phyloP scores from a whole-genome alignment of 345 rosid genomes.

The Firmiana major region DNA sequence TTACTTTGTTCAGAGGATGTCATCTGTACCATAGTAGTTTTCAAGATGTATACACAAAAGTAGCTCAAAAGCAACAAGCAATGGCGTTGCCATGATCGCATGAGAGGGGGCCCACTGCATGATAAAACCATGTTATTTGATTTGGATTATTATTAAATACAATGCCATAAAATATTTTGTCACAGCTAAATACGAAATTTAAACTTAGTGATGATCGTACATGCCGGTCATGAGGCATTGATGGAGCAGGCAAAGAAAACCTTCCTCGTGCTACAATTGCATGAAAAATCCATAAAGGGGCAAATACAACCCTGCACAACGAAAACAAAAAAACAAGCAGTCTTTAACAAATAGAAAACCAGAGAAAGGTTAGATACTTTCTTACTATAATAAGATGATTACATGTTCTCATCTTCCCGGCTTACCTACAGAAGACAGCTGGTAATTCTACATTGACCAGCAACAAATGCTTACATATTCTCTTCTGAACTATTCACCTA shows the following conservation, averaged over 20 bases:
- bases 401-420: background rate
- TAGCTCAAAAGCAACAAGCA: constrained; percentile 81
- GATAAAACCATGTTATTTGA: constrained; percentile 9
- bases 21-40: constrained; percentile 46
- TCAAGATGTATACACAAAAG: constrained; percentile 75
- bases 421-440: background rate
- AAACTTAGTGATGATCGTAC: constrained; percentile 35
- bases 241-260: constrained; percentile 92
- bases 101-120: constrained; percentile 93
- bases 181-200: background rate
- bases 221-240: constrained; percentile 75
- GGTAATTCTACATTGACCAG: no score
- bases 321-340: constrained; percentile 7
- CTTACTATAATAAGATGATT: background rate
- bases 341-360: background rate
- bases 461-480: no score
- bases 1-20: constrained; percentile 7
- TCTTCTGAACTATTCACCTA: background rate
- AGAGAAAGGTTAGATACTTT: background rate
- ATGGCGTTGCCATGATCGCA: constrained; percentile 65
- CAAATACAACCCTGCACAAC: constrained; percentile 59
- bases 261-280: constrained; percentile 77
- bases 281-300: constrained; percentile 84
- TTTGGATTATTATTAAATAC: background rate
- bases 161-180: background rate